Conservation (phyloP, 331 rosid genomes). For the Spiraea crenata region DNA sequence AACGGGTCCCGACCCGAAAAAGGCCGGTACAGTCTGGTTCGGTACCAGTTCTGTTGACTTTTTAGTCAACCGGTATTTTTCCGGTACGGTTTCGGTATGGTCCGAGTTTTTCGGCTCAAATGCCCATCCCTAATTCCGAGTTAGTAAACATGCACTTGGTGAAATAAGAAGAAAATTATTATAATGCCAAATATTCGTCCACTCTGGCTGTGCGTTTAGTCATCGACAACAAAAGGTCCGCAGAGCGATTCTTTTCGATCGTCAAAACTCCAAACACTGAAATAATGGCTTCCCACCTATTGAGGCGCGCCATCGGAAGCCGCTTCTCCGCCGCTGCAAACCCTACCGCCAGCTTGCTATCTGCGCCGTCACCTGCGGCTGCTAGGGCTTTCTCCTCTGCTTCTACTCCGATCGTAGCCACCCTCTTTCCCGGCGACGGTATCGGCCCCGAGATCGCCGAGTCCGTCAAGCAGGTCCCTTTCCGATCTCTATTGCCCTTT, state of each 20-base stretch:
- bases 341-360: constrained; percentile 19
- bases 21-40: too few species aligned
- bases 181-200: background rate
- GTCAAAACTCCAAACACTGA: background rate
- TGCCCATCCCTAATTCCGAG: too few species aligned
- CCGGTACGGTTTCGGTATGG: too few species aligned
- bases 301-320: constrained; percentile 67
- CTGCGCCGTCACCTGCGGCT: background rate
- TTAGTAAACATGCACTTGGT: too few species aligned
- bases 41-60: too few species aligned
- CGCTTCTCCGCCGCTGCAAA: constrained; percentile 39
- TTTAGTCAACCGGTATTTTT: too few species aligned
- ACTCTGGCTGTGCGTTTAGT: background rate
- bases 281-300: constrained; percentile 65
- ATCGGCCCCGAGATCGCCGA: constrained; percentile 96
- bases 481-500: background rate
- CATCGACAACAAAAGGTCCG: background rate
- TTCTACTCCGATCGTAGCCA: constrained; percentile 66
- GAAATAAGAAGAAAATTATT: too few species aligned
- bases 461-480: constrained; percentile 75
- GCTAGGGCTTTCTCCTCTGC: constrained; percentile 56
- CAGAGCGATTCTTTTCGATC: background rate
- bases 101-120: too few species aligned
- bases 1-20: too few species aligned
- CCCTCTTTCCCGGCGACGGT: constrained; percentile 97